Base-by-base conservation (phyloP, 306 rosid species). In the Hippophae rhamnoides region DNA sequence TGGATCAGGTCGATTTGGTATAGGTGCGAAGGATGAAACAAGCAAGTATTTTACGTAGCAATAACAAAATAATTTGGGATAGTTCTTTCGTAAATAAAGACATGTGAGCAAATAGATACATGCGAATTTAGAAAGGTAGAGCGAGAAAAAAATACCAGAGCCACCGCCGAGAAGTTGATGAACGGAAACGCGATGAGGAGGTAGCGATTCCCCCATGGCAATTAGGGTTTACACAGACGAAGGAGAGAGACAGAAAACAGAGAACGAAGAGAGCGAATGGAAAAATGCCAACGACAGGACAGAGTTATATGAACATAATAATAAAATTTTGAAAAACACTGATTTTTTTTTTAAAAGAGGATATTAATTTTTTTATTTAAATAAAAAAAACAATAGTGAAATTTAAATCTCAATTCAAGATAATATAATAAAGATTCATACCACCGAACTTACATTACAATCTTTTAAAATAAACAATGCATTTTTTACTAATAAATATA, bases 111-210 rank as follows among this genome's bases (percentile, higher is more conserved):
- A 27, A 14, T 42, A 11, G 8, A 42, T 54, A 53, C 10, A 49
- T 10, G 10, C 58, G 56, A 5, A 62, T 12, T 57, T 8, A 52
- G 23, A 13, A 45, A 31, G 51, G 43, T 52, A 53, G 71, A 74
- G 13, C 59, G 56, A 47, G 54, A 3, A 4, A 31, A 63, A 61
- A 54, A 79, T 79, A 92, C 98, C 96, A 62, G 54, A 63, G 68
- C 97, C 95, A 61, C 71, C 81, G 57, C 97, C 99, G 55, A 93
- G 86, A 66, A 79, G 74, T 66, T 75, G 86, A 48, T 86, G 86
- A 72, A 88, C 81, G 74, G 88, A 80, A 61, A 74, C 58, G 50
- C 83, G 96, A 69, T 57, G 75, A 61, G 71, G 44, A 67, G 65
- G 66, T 13, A 69, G 52, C 55, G 95, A 76, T 55, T 86, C 95